These are phyloP conservation scores for Termitomyces sp. DNA, from an alignment of 768 basidiomycete genomes.

Conservation along the genomic window DNA sequence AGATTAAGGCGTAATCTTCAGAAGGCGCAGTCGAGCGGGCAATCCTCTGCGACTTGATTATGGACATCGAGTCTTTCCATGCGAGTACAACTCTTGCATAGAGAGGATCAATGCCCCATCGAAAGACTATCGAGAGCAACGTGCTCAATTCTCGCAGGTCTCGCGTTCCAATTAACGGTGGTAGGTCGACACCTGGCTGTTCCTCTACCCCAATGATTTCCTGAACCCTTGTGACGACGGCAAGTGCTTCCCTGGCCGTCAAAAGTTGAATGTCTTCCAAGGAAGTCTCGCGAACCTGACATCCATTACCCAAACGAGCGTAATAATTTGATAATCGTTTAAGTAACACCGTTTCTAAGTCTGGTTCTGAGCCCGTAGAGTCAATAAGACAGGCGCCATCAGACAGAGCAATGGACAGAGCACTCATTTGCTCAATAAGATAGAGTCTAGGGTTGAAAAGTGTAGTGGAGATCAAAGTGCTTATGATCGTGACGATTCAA, in stretches of 20 bases:
- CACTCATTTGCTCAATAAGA: slow-evolving; percentile 5
- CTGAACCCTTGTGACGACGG: slow-evolving; percentile 44
- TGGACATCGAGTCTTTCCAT: slow-evolving; percentile 28
- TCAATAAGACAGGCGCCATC: slow-evolving; percentile 33
- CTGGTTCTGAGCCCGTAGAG: slow-evolving; percentile 19
- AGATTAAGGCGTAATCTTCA: slow-evolving; percentile 39
- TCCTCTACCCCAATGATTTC: slow-evolving; percentile 25
- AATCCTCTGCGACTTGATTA: slow-evolving; percentile 22
- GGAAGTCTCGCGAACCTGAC: slow-evolving; percentile 13
- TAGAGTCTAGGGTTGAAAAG: neutral
- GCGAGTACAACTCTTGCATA: slow-evolving; percentile 35
- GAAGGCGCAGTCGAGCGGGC: slow-evolving; percentile 38
- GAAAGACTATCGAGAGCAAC: slow-evolving; percentile 62
- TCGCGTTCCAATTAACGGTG: slow-evolving; percentile 52
- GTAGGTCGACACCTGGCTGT: slow-evolving; percentile 5
- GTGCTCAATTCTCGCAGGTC: slow-evolving; percentile 61
- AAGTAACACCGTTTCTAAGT: slow-evolving; percentile 32
- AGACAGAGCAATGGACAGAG: slow-evolving; percentile 24
- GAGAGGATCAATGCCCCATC: slow-evolving; percentile 62
- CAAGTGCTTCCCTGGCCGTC: slow-evolving; percentile 53
- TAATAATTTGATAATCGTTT: slow-evolving; percentile 36
- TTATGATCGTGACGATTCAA: neutral
- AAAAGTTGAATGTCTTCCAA: slow-evolving; percentile 41
- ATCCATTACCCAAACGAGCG: slow-evolving; percentile 16
- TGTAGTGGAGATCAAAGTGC: neutral